A percentile compares a stretch with the other conserved stretches of the same genome.
These are phyloP conservation scores for Rubia balearica DNA, from an alignment of 305 asterid genomes.

Conservation along the genomic window DNA sequence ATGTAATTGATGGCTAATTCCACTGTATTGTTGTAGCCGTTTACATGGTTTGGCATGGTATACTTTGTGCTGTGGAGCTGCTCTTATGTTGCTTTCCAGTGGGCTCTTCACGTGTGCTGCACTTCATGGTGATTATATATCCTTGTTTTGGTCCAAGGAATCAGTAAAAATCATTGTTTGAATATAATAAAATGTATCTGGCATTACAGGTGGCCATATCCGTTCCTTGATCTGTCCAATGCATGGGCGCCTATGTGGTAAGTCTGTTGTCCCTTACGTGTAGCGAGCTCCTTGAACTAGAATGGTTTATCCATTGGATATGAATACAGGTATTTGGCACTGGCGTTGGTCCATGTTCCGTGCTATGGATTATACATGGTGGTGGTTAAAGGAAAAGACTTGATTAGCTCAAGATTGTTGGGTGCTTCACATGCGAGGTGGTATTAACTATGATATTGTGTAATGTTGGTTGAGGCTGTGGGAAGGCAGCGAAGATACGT, in stretches of 20 bases:
- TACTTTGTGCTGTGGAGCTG: slow-evolving; percentile 66
- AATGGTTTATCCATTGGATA: not conserved
- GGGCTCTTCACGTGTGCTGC: slow-evolving; percentile 75
- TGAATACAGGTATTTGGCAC: slow-evolving; percentile 52
- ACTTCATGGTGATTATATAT: slow-evolving; percentile 41
- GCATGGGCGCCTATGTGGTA: slow-evolving; percentile 85
- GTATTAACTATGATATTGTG: slow-evolving; percentile 11
- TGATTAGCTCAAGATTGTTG: slow-evolving; percentile 43
- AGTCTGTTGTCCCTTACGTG: not conserved
- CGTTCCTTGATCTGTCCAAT: slow-evolving; percentile 76
- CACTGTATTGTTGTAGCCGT: slow-evolving; percentile 44
- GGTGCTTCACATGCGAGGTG: slow-evolving; percentile 48
- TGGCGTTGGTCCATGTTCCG: slow-evolving; percentile 64
- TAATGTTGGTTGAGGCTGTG: not conserved
- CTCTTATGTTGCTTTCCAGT: slow-evolving; percentile 61
- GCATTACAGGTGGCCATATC: slow-evolving; percentile 89
- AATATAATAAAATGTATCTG: not conserved
- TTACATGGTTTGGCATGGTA: slow-evolving; percentile 57
- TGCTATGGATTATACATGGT: slow-evolving; percentile 55
- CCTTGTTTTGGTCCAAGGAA: not conserved
- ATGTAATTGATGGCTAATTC: slow-evolving; percentile 1
- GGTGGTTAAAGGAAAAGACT: slow-evolving; percentile 49
- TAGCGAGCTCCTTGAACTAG: not conserved
- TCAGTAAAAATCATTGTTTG: slow-evolving; percentile 4
- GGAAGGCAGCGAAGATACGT: no score